phyloP scores from a whole-genome alignment of 345 rosid species.

The Lenwebbia sp. region DNA sequence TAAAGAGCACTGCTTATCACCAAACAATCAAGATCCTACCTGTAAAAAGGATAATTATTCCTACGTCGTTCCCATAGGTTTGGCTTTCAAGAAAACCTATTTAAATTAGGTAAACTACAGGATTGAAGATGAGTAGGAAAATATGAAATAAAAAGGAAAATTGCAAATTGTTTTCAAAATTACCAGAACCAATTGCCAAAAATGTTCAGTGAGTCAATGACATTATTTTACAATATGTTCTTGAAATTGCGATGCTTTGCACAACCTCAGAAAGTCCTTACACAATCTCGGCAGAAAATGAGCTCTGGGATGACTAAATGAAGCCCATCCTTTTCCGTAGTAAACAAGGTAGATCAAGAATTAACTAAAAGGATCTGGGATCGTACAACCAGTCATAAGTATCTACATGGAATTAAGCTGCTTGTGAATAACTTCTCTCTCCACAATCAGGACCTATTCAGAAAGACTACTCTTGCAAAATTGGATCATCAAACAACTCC shows the following conservation, averaged over 20 bases:
- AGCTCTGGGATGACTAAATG: neutral
- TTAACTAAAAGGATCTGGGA: neutral
- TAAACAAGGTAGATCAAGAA: neutral
- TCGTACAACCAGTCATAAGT: neutral
- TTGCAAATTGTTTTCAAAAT: neutral
- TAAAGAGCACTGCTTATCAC: neutral
- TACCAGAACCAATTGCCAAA: neutral
- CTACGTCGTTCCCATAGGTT: neutral
- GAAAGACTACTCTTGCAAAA: neutral
- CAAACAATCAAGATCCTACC: neutral
- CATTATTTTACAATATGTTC: neutral
- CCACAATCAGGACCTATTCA: neutral
- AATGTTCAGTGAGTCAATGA: neutral
- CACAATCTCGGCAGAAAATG: neutral
- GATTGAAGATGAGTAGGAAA: neutral
- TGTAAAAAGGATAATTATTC: neutral
- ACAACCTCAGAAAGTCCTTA: neutral
- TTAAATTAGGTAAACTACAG: neutral
- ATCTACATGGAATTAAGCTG: neutral
- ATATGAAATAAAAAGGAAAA: neutral
- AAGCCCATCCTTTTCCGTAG: neutral
- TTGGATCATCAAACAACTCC: neutral
- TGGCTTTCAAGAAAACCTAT: neutral
- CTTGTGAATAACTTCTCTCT: neutral
- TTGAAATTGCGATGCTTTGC: neutral